Evolutionary conservation across 1,284 basidiomycete species (phyloP).

Genomic region (Vanrija pseudolonga): DNA sequence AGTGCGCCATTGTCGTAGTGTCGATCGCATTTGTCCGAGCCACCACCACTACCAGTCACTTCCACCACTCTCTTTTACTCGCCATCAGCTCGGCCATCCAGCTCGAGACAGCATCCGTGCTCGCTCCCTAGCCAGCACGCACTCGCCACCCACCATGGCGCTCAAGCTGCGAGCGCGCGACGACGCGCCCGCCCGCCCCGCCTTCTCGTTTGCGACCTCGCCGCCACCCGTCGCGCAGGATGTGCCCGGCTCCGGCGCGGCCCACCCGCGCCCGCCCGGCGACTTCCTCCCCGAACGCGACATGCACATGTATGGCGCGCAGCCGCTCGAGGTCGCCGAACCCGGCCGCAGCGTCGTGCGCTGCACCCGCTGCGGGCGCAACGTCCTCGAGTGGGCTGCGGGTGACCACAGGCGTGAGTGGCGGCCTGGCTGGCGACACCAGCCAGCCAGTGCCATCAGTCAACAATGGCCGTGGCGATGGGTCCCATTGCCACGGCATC

Average conservation of each 20-base stretch:
- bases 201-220: conserved; percentile 32
- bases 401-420: conserved; percentile 68
- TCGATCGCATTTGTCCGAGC: neutral
- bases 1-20: neutral
- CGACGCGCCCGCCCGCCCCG: conserved; percentile 19
- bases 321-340: conserved; percentile 57
- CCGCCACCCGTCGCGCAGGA: conserved; percentile 11
- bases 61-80: neutral
- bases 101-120: neutral
- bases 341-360: conserved; percentile 66
- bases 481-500: too few relatives aligned
- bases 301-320: conserved; percentile 78
- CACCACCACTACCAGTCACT: too few relatives aligned
- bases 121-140: neutral
- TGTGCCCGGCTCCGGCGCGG: conserved; percentile 1
- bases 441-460: too few relatives aligned
- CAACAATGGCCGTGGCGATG: too few relatives aligned
- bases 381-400: conserved; percentile 68
- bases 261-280: conserved; percentile 59
- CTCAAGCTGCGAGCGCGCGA: conserved; percentile 27
- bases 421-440: neutral
- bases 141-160: conserved; percentile 20
- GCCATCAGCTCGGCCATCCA: neutral
- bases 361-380: conserved; percentile 73
- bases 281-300: conserved; percentile 75